Percentiles rank a stretch among this genome's conserved stretches.
These are phyloP conservation scores for Senecio squalidus DNA, from an alignment of 140 eudicot species.

Conservation along the genomic window DNA sequence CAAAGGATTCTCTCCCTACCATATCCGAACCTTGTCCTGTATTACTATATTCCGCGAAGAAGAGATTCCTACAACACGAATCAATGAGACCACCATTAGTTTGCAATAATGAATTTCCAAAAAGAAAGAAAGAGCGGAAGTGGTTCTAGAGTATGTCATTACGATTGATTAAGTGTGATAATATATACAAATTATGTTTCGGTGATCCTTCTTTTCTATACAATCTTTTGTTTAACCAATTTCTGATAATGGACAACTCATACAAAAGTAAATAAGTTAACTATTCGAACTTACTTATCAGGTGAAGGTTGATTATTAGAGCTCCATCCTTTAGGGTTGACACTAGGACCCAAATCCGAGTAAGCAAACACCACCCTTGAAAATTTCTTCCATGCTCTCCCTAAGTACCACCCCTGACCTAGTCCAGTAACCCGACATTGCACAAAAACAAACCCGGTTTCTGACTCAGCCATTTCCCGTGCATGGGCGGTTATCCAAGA, in stretches of 20 bases:
- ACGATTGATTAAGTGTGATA: no score
- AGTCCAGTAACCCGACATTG: conserved; percentile 54
- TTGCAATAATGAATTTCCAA: not conserved
- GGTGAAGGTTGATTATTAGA: conserved; percentile 21
- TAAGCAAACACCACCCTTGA: conserved; percentile 47
- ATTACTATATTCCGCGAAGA: conserved; percentile 43
- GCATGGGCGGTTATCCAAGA: conserved; percentile 56
- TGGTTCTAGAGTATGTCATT: not conserved
- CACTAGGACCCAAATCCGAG: conserved; percentile 34
- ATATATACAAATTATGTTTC: no score
- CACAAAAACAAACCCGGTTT: conserved; percentile 43
- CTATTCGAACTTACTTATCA: conserved; percentile 8
- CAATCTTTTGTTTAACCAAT: no score
- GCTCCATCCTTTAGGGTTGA: conserved; percentile 52
- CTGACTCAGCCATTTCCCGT: conserved; percentile 19
- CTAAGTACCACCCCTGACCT: conserved; percentile 39
- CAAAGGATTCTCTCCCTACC: conserved; percentile 25
- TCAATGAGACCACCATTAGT: not conserved
- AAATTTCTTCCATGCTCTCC: conserved; percentile 49
- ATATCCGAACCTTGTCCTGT: conserved; percentile 39
- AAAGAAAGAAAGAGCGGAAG: not conserved
- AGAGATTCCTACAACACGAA: conserved; percentile 48
- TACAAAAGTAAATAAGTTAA: not conserved
- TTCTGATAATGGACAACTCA: not conserved
- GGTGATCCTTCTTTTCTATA: no score